A percentile compares a stretch with the other conserved stretches of the same genome.
phyloP scores from a whole-genome alignment of 2,329 filamentous ascomycete genomes.

The Chaetomium globosum region DNA sequence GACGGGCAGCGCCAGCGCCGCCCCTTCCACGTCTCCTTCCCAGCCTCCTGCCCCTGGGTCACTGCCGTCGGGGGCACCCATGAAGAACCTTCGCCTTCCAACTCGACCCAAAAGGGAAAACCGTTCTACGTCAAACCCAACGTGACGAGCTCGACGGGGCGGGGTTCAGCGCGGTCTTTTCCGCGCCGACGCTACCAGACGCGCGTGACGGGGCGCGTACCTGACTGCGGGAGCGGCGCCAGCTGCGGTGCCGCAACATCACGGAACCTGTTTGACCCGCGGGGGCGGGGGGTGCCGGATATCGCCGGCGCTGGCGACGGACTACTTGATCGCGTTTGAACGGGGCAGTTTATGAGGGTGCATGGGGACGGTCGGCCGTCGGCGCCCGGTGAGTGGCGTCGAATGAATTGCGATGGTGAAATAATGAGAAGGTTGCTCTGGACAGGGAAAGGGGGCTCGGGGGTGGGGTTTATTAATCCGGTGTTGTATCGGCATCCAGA shows the following conservation, averaged over 20 bases:
- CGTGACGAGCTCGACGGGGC: neutral
- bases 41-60: neutral
- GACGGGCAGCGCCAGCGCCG: too few relatives aligned
- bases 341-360: neutral
- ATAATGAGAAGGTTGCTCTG: too few relatives aligned
- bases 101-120: neutral
- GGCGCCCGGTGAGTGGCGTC: neutral
- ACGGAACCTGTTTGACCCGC: neutral
- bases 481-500: neutral
- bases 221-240: neutral
- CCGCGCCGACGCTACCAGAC: neutral
- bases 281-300: neutral
- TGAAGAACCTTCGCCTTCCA: neutral
- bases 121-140: neutral
- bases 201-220: neutral
- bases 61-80: neutral
- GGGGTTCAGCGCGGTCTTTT: neutral
- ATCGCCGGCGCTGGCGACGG: neutral
- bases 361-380: slow-evolving; percentile 8
- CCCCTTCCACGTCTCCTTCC: neutral
- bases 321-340: neutral
- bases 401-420: slow-evolving; percentile 3
- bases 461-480: slow-evolving; percentile 5
- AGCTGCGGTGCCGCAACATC: neutral
- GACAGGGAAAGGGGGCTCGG: neutral